phyloP scores from a whole-genome alignment of 2,329 filamentous ascomycete species.

The Neocatenulostroma microsporum region DNA sequence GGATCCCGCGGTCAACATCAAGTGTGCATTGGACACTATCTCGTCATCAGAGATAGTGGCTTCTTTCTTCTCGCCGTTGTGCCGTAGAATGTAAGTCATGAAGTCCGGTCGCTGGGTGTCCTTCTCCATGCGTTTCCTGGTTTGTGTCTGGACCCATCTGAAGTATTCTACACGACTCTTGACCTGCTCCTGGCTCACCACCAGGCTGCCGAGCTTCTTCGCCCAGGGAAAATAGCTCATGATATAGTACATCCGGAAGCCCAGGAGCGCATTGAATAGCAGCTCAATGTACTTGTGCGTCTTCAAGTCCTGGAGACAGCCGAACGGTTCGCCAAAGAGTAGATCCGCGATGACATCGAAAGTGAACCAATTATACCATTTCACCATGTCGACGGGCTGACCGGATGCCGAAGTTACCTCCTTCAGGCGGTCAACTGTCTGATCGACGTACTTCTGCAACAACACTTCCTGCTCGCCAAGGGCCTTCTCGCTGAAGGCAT shows the following conservation, averaged over 20 bases:
- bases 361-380: slow-evolving; percentile 31
- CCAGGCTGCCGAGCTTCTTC: slow-evolving; percentile 13
- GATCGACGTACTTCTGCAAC: slow-evolving; percentile 33
- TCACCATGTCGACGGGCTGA: slow-evolving; percentile 20
- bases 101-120: slow-evolving; percentile 35
- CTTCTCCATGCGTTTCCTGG: slow-evolving; percentile 20
- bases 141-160: slow-evolving; percentile 19
- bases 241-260: slow-evolving; percentile 21
- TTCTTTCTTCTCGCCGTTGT: slow-evolving; percentile 29
- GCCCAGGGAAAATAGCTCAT: slow-evolving; percentile 21
- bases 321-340: slow-evolving; percentile 23
- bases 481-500: slow-evolving; percentile 38
- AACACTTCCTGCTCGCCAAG: slow-evolving; percentile 35
- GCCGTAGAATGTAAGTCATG: slow-evolving; percentile 41
- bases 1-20: slow-evolving; percentile 60
- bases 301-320: slow-evolving; percentile 18
- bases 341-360: slow-evolving; percentile 29
- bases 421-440: slow-evolving; percentile 32
- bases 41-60: slow-evolving; percentile 20
- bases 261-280: slow-evolving; percentile 20
- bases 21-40: slow-evolving; percentile 42
- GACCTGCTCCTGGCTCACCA: slow-evolving; percentile 17
- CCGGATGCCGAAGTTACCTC: slow-evolving; percentile 16
- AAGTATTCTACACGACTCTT: slow-evolving; percentile 17
- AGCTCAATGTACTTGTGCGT: slow-evolving; percentile 24